phyloP scores from a whole-genome alignment of 139 green algal species.

The Deuterostichococcus epilithicus region DNA sequence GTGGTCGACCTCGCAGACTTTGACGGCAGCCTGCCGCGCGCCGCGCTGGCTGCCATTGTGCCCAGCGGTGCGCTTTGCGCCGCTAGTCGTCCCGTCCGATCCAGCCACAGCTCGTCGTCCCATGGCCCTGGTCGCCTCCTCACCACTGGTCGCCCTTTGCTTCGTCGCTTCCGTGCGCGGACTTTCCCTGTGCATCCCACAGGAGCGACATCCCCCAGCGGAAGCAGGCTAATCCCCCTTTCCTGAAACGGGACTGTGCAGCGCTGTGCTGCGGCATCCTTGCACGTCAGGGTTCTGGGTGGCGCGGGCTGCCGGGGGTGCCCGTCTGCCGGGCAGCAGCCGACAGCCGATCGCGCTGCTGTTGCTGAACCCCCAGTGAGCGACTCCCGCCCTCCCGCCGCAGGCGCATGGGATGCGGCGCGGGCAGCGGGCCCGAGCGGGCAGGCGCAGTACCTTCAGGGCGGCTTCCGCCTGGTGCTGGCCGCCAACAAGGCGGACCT shows the following conservation, averaged over 20 bases:
- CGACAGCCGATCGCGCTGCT: too few species aligned
- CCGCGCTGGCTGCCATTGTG: conserved; percentile 27
- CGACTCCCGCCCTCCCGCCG: too few species aligned
- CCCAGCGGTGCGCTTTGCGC: background rate
- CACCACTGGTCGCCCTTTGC: too few species aligned
- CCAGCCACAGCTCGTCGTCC: too few species aligned
- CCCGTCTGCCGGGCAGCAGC: conserved; percentile 19
- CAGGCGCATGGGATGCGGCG: background rate
- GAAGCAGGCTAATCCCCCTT: too few species aligned
- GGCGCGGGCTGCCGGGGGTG: background rate
- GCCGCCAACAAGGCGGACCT: conserved; percentile 94
- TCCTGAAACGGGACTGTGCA: too few species aligned
- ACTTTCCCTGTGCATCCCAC: too few species aligned
- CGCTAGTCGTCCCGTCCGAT: background rate
- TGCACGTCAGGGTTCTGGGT: background rate
- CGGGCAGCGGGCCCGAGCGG: too few species aligned
- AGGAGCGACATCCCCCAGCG: too few species aligned
- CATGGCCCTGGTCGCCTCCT: too few species aligned
- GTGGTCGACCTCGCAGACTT: conserved; percentile 93
- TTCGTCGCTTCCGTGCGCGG: too few species aligned
- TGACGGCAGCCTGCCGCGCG: conserved; percentile 89
- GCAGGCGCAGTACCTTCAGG: background rate
- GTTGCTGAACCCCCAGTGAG: too few species aligned
- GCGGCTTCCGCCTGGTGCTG: conserved; percentile 67
- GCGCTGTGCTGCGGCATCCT: conserved; percentile 22